These are phyloP conservation scores for Metarhizium sp. DNA, from an alignment of 2,329 filamentous ascomycete genomes.

Conservation along the genomic window DNA sequence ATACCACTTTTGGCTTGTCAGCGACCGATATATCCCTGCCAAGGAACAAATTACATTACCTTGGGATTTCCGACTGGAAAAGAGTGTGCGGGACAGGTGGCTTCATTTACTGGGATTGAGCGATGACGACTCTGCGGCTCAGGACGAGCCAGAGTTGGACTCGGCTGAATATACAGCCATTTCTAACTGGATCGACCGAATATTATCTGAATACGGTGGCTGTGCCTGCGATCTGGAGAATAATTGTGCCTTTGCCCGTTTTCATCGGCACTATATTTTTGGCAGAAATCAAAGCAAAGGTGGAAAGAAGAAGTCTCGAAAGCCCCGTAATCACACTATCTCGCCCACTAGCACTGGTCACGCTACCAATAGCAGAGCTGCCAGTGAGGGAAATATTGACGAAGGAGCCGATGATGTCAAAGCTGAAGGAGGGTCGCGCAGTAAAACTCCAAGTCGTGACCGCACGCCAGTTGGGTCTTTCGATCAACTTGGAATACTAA, in stretches of 20 bases:
- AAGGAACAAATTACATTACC: conserved; percentile 54
- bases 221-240: conserved; percentile 62
- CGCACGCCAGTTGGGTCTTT: conserved; percentile 53
- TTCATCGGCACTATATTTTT: conserved; percentile 47
- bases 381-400: conserved; percentile 52
- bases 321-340: conserved; percentile 43
- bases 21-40: conserved; percentile 62
- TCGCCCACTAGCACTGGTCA: conserved; percentile 55
- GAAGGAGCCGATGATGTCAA: conserved; percentile 43
- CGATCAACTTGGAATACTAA: conserved; percentile 50
- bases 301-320: conserved; percentile 43
- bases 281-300: conserved; percentile 32
- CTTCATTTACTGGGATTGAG: conserved; percentile 51
- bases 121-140: conserved; percentile 43
- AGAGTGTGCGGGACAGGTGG: conserved; percentile 42
- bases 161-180: conserved; percentile 52
- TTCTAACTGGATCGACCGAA: conserved; percentile 55
- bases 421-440: conserved; percentile 39
- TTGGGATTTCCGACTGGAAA: conserved; percentile 60
- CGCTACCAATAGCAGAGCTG: conserved; percentile 52
- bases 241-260: conserved; percentile 55
- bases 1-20: conserved; percentile 90
- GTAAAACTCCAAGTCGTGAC: conserved; percentile 59
- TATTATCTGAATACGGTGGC: conserved; percentile 69
- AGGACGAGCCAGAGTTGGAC: conserved; percentile 44